A percentile compares a stretch with the other conserved stretches of the same genome.
These are phyloP conservation scores for Platanus orientalis DNA, from an alignment of 164 flowering plant genomes.

Conservation along the genomic window DNA sequence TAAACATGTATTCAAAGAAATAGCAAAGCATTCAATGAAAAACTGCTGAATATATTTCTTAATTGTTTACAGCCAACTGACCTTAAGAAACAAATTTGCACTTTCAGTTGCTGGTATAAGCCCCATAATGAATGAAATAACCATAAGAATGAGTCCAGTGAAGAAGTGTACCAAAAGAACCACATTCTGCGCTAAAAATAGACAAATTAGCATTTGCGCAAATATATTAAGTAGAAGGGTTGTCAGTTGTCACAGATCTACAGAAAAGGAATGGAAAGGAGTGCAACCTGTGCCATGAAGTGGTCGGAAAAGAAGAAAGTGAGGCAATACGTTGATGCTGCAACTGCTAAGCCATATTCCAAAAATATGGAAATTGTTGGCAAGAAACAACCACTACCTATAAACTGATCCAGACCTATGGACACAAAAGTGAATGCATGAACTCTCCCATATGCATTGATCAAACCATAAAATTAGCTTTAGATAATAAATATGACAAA, in stretches of 20 bases:
- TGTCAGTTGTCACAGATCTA: not conserved
- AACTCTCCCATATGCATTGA: not conserved
- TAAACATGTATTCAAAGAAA: not conserved
- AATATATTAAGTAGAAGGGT: not conserved
- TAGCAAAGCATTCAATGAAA: not conserved
- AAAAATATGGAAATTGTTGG: slow-evolving; percentile 65
- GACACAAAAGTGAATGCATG: slow-evolving; percentile 8
- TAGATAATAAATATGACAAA: not conserved
- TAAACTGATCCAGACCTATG: slow-evolving; percentile 83
- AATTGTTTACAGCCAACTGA: slow-evolving; percentile 17
- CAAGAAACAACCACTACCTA: slow-evolving; percentile 61
- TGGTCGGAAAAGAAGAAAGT: slow-evolving; percentile 92
- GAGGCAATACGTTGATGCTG: slow-evolving; percentile 95
- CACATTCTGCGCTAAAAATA: slow-evolving; percentile 65
- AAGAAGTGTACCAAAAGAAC: slow-evolving; percentile 82
- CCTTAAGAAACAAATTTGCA: slow-evolving; percentile 83
- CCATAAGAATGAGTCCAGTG: slow-evolving; percentile 92
- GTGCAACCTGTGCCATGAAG: slow-evolving; percentile 78
- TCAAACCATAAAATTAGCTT: not conserved
- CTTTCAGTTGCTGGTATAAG: slow-evolving; percentile 55
- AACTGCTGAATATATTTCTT: not conserved
- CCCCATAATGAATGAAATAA: slow-evolving; percentile 94
- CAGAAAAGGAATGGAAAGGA: slow-evolving; percentile 3
- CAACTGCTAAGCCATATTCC: slow-evolving; percentile 84
- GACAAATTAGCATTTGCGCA: not conserved